Percentiles rank a stretch among this genome's conserved stretches.
These are phyloP conservation scores for Melampsora larici-populina DNA, from an alignment of 1,284 basidiomycete species.

Conservation along the genomic window DNA sequence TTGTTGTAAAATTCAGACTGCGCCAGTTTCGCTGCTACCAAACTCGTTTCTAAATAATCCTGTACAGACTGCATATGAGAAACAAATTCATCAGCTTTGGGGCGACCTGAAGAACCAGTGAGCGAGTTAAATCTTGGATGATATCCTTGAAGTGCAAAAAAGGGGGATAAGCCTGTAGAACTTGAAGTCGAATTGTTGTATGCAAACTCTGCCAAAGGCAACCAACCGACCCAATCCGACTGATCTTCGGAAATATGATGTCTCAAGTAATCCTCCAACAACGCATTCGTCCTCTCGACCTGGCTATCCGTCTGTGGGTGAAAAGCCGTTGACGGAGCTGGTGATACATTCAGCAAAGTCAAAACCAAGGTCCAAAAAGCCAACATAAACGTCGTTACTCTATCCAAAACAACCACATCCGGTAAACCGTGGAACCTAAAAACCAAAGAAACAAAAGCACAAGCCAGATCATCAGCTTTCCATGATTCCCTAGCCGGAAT, in stretches of 20 bases:
- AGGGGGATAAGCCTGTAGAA: conserved; percentile 55
- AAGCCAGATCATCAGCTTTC: neutral
- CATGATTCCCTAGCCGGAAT: conserved; percentile 4
- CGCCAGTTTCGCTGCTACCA: neutral
- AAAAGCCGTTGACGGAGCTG: conserved; percentile 11
- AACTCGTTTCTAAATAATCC: neutral
- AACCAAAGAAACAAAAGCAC: neutral
- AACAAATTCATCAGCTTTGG: conserved; percentile 6
- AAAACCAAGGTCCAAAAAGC: neutral
- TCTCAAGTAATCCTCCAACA: conserved; percentile 43
- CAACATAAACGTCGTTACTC: neutral
- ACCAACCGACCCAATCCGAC: conserved; percentile 47
- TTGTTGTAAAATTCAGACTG: neutral
- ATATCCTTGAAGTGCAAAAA: conserved; percentile 56
- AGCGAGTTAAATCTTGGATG: conserved; percentile 49
- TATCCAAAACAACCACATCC: conserved; percentile 11
- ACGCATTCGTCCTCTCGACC: conserved; percentile 8
- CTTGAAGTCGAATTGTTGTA: conserved; percentile 51
- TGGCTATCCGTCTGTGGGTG: conserved; percentile 19
- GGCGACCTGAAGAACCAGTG: conserved; percentile 3
- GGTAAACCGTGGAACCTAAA: conserved; percentile 18
- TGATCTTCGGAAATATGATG: conserved; percentile 44
- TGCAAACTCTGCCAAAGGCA: conserved; percentile 52
- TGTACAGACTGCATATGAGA: neutral
- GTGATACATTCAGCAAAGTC: neutral